Percentiles rank a stretch among this genome's conserved stretches.
Conservation (phyloP, 306 rosid genomes). For the Vigna nakashimae region DNA sequence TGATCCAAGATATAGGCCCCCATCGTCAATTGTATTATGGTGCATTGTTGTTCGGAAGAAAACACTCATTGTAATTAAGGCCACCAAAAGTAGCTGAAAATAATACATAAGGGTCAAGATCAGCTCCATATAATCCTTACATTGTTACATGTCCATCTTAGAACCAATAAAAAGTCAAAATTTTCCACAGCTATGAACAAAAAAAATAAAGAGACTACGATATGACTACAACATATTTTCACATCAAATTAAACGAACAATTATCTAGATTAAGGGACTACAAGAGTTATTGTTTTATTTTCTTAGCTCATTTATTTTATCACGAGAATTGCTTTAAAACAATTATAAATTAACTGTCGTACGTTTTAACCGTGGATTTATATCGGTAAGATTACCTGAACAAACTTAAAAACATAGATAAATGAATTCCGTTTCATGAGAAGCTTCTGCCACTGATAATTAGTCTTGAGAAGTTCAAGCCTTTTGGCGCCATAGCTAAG, state of each 20-base stretch:
- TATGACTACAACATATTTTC: slow-evolving; percentile 6
- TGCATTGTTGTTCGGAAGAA: slow-evolving; percentile 95
- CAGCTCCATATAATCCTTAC: slow-evolving; percentile 45
- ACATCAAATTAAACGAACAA: not conserved
- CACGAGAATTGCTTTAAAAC: slow-evolving; percentile 27
- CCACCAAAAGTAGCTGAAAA: slow-evolving; percentile 88
- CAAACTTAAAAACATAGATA: slow-evolving; percentile 88
- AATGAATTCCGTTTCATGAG: slow-evolving; percentile 94
- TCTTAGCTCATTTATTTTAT: slow-evolving; percentile 10
- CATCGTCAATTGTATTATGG: slow-evolving; percentile 85
- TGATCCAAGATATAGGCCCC: slow-evolving; percentile 89
- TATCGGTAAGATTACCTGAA: slow-evolving; percentile 68
- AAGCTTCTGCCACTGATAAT: slow-evolving; percentile 84
- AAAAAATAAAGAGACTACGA: not conserved
- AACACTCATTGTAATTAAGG: slow-evolving; percentile 94
- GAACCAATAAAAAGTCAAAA: slow-evolving; percentile 12
- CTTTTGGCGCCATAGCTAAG: slow-evolving; percentile 67
- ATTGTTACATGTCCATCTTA: slow-evolving; percentile 22
- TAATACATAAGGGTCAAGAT: slow-evolving; percentile 48
- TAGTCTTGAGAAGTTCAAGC: slow-evolving; percentile 81
- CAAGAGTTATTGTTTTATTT: not conserved
- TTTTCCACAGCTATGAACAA: not conserved
- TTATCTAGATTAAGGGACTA: not conserved
- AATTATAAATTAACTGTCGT: slow-evolving; percentile 1
- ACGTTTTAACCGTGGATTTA: slow-evolving; percentile 6